Base-by-base conservation (phyloP, 768 basidiomycete species). In the Filobasidium floriforme region DNA sequence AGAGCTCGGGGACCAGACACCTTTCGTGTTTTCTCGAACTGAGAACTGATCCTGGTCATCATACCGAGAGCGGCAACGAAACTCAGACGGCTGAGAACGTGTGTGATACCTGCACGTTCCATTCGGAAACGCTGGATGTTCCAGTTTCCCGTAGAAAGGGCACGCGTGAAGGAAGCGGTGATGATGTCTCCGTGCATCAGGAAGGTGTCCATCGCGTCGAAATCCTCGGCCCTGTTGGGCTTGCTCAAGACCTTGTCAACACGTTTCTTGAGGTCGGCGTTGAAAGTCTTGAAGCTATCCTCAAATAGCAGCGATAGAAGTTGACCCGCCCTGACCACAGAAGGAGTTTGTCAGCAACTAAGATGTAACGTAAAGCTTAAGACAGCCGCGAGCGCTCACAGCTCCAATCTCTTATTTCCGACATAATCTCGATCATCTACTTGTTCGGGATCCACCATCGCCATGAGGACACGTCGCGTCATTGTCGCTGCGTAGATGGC, bases 81-180 rank as follows among this genome's bases (percentile, higher is more conserved):
- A 75, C 88, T 90, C 60, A 99, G 81, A 49, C 96, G 87, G 73
- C 89, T 92, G 28, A 99, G 85, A 69, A 99, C 96, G 76, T 99
- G 96, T 0, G 96, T 99, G 55, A 99, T 92, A 40, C 96, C 96
- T 0, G 96, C 96, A 41, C 96, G 86, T 76, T 98, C 94, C 89
- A 98, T 98, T 82, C 93, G 94, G 84, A 99, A 98, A 61, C 96
- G 89, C 79, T 97, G 98, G 60, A 99, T 82, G 11, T 90, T 92
- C 96, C 96, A 99, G 75, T 99, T 99, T 11, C 96, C 96, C 0
- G 96, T 99, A 10, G 93, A 96, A 68, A 99, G 97, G 29, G 96
- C 93, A 63, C 94, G 89, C 44, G 91, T 88, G 73, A 99, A 97
- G 29, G 94, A 96, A 19, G 90, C 83, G 18, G 94, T 97, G 74